phyloP scores from a whole-genome alignment of 768 basidiomycete species.

The Kwoniella shandongensis region DNA sequence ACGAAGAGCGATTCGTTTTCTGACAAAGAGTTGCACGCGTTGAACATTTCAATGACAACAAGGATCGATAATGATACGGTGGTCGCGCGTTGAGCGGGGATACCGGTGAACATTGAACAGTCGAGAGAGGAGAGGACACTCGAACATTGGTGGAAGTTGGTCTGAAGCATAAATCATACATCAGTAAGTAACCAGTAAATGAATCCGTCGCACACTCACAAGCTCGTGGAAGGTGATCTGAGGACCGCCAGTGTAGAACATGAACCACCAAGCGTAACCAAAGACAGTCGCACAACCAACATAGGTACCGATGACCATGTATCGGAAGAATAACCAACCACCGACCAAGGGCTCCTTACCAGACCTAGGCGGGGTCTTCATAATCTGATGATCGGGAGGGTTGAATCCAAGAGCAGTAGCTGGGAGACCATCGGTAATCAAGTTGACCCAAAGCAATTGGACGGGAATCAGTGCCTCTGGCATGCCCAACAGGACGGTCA shows the following conservation, averaged over 20 bases:
- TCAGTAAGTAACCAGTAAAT: not conserved
- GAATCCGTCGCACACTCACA: constrained; percentile 58
- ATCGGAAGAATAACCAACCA: constrained; percentile 93
- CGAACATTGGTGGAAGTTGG: constrained; percentile 92
- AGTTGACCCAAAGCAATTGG: constrained; percentile 96
- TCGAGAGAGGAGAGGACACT: constrained; percentile 82
- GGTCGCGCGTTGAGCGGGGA: constrained; percentile 79
- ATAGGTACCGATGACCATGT: constrained; percentile 87
- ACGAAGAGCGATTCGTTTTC: constrained; percentile 91
- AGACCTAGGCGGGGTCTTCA: constrained; percentile 88
- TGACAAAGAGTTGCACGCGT: constrained; percentile 75
- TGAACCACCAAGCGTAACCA: constrained; percentile 99
- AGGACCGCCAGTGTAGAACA: constrained; percentile 83
- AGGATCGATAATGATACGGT: constrained; percentile 96
- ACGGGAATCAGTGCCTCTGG: constrained; percentile 98
- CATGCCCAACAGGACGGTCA: constrained; percentile 96
- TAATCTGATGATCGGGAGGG: constrained; percentile 88
- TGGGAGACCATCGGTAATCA: constrained; percentile 90
- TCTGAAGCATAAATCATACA: constrained; percentile 58
- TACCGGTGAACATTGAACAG: constrained; percentile 92
- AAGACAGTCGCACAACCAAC: constrained; percentile 94
- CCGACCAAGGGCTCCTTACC: constrained; percentile 87
- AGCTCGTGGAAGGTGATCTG: constrained; percentile 91
- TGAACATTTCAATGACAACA: constrained; percentile 62
- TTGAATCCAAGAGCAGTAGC: constrained; percentile 98